Evolutionary conservation across 2,329 filamentous ascomycete species (phyloP), one percentile per base, ranked within the genome.

Genomic region (Colletotrichum sp.): DNA sequence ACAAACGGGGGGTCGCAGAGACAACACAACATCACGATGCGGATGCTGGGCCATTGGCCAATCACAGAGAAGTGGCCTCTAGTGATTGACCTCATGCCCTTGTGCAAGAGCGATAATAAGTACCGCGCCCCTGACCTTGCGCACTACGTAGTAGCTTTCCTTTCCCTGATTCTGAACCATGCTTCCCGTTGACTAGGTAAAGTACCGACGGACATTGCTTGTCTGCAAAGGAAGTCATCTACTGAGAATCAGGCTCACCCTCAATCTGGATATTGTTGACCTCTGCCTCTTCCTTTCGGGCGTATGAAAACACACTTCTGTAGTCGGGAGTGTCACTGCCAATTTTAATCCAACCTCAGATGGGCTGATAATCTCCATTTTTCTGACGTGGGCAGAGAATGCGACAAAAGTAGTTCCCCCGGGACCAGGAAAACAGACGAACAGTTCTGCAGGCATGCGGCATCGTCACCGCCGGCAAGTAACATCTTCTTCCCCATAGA

Each of bases 61-160:
- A 75, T 75, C 68, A 66, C 24, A 68, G 52, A 30, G 32, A 24
- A 6, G 26, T 21, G 30, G 5, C 28, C 26, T 32, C 62, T 44
- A 52, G 44, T 8, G 10, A 55, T 75, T 75, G 68, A 75, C 72
- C 69, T 75, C 72, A 72, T 67, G 28, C 15, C 55, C 49, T 70
- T 15, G 39, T 13, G 34, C n/a, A 32, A 24, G 28, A 26, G 68
- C n/a, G 39, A 63, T 66, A 36, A 62, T 63, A 63, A 28, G 39
- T 39, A 64, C 44, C 30, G 10, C 59, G 21, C 21, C 18, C 57
- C 67, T 44, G 34, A 32, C 49, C 62, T 62, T 68, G 64, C 60
- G 57, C 36, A 52, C 28, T 59, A 69, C 28, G 39, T 66, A 49
- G 39, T 67, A 59, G 49, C 49, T 21, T 68, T 60, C 39, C 13